Base-by-base conservation (phyloP, 208 protist species). In the Trypanosoma mega region DNA sequence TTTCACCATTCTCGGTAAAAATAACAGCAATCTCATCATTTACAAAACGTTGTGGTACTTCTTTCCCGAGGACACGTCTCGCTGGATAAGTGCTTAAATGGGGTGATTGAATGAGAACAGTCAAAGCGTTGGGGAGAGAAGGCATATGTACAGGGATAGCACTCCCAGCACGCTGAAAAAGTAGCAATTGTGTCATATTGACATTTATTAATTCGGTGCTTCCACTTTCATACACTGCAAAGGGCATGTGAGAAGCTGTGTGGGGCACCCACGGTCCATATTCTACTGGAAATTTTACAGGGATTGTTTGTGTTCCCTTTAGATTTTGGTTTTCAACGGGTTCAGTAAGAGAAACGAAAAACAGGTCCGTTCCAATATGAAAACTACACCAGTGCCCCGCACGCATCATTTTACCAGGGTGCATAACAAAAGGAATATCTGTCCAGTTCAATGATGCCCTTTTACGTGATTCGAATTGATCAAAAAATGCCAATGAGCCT, bases 161-260 rank as follows among this genome's bases (percentile, higher is more conserved):
- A 51, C 46, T 26, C 7, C 16, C 46, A 31, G 5, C 7, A 18
- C 46, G 46, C 14, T 51, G 46, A 51, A 51, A 51, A 51, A 51
- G 46, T 24, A 51, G 14, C 8, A 51, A 30, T 51, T 51, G 46
- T 29, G 46, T 51, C 7, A 26, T 26, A 29, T 29, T 51, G 23
- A 47, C 14, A 47, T 7, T 20, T 26, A 47, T 26, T 47, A 26
- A 4, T 16, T 18, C 43, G 8, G 14, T n/a, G 23, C 43, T 47
- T 4, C 43, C 43, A 47, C 14, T 47, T 26, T 47, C 3, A 16
- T 47, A 47, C n/a, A 47, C 23, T 16, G 12, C 14, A 47, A 47
- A 16, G 23, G 43, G 43, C n/a, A 47, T 14, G 7, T 47, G 4
- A 26, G 43, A 47, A 16, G 43, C 14, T 18, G 4, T 47, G 23